Evolutionary conservation across 129 eudicot genomes (phyloP).

Genomic region (Lonicera japonica): DNA sequence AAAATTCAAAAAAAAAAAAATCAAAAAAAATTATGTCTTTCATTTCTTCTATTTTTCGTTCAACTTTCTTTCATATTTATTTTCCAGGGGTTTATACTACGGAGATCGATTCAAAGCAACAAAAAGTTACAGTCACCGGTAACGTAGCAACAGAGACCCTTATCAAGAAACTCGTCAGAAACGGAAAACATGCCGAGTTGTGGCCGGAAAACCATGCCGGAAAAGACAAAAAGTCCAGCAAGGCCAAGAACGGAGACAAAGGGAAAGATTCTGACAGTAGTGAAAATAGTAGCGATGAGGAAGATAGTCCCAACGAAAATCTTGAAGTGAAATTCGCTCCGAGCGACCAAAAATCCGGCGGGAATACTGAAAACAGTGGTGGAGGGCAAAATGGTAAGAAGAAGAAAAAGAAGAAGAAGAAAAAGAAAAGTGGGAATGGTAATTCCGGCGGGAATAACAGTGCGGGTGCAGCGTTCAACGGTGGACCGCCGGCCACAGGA

Average conservation of each 20-base stretch:
- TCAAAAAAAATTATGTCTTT: not conserved
- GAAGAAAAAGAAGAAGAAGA: conserved; percentile 63
- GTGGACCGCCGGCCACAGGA: conserved; percentile 49
- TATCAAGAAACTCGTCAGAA: conserved; percentile 60
- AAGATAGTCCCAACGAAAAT: conserved; percentile 18
- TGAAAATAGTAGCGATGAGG: conserved; percentile 37
- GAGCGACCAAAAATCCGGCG: conserved; percentile 11
- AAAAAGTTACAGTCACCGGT: conserved; percentile 68
- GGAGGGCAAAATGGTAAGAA: not conserved
- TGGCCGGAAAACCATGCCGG: conserved; percentile 53
- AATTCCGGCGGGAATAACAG: conserved; percentile 13
- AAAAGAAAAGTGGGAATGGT: conserved; percentile 38
- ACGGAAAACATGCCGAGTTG: conserved; percentile 77
- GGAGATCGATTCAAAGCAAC: conserved; percentile 64
- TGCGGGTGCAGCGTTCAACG: conserved; percentile 23
- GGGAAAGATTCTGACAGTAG: conserved; percentile 25
- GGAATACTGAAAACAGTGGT: not conserved
- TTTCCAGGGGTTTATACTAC: conserved; percentile 63
- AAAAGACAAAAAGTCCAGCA: conserved; percentile 26
- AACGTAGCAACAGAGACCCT: conserved; percentile 65
- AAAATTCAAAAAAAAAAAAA: no score
- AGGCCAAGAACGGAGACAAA: conserved; percentile 17
- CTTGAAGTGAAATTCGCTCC: conserved; percentile 17
- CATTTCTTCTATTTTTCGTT: not conserved
- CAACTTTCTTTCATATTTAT: no score